Conservation (phyloP, 805 yeast genomes). For the Lipomyces starkeyi region DNA sequence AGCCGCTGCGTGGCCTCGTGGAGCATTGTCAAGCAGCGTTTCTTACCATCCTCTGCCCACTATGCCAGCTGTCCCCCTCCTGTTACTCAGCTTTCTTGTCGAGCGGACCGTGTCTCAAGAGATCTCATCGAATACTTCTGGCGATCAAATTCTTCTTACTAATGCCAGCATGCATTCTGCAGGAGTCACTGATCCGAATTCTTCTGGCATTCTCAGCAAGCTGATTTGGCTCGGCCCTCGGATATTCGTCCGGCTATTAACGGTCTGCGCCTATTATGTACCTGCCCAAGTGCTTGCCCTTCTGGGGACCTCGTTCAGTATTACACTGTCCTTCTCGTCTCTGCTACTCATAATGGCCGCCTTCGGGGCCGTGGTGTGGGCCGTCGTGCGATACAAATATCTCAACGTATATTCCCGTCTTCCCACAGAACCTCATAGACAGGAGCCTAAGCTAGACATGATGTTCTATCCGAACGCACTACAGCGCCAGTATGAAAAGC, state of each 20-base stretch:
- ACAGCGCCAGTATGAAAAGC: slow-evolving; percentile 48
- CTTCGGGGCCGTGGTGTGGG: slow-evolving; percentile 49
- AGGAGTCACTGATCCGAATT: background rate
- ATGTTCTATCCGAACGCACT: slow-evolving; percentile 47
- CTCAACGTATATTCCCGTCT: slow-evolving; percentile 66
- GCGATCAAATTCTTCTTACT: background rate
- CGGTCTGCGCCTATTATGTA: slow-evolving; percentile 16
- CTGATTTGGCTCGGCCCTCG: slow-evolving; percentile 22
- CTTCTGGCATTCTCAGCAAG: slow-evolving; percentile 3
- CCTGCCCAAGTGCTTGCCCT: slow-evolving; percentile 23
- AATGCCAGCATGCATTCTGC: background rate
- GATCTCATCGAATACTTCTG: background rate
- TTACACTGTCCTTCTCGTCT: slow-evolving; percentile 38
- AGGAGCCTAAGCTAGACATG: slow-evolving; percentile 55
- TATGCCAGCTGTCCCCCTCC: background rate
- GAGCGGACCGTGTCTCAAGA: background rate
- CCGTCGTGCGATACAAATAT: slow-evolving; percentile 65
- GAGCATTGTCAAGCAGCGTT: too few species aligned
- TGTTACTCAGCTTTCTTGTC: background rate
- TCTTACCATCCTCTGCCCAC: too few species aligned
- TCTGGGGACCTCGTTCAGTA: slow-evolving; percentile 32
- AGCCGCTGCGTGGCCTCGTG: background rate
- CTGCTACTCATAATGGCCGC: slow-evolving; percentile 40
- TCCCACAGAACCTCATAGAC: slow-evolving; percentile 54
- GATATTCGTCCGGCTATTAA: slow-evolving; percentile 9